Base-by-base conservation (phyloP, 208 protist genomes). In the Wallacemonas collosoma region DNA sequence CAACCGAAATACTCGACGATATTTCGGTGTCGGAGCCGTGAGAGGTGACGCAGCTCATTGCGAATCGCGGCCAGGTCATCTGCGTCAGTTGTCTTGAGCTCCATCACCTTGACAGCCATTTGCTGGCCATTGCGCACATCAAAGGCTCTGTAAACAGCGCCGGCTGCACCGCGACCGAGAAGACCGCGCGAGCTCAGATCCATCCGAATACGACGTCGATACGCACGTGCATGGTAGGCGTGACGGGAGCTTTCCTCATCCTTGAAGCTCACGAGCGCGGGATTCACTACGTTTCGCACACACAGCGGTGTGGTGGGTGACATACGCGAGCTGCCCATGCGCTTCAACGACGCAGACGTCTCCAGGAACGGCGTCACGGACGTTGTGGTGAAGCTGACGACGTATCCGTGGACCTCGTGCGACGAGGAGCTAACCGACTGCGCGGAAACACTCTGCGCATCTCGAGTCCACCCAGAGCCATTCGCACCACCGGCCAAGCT, bases 1-100 rank as follows among this genome's bases (percentile, higher is more conserved):
- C 76, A 79, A 8, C 80, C 80, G 14, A 79, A 65, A 41, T 86
- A 82, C 57, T 82, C 75, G 2, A 86, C 71, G 53, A 86, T 74
- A 55, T 79, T 78, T 8, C 73, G 53, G 62, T 76, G 76, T 5
- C 77, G 76, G 43, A 82, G 64, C 51, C 53, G 50, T 9, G 73
- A 69, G 35, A 86, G 73, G 47, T 79, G 73, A 5, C 70, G 74
- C 48, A 83, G 74, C 40, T 83, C 78, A 44, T 73, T 79, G 14
- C 78, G 78, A 15, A 83, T 65, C 17, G 72, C 39, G 1, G 57
- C 66, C 1, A 83, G n/a, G 43, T 78, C 74, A 4, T 75, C 66
- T 2, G 36, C 67, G 26, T 77, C 55, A 15, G 73, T 56, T 2
- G 57, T 66, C 51, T 83, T 73, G 36, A 83, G 62, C 47, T 65